Percentiles rank a stretch among this genome's conserved stretches.
Conservation (phyloP, 176 grass and related monocot genomes). For the Cocos nucifera region DNA sequence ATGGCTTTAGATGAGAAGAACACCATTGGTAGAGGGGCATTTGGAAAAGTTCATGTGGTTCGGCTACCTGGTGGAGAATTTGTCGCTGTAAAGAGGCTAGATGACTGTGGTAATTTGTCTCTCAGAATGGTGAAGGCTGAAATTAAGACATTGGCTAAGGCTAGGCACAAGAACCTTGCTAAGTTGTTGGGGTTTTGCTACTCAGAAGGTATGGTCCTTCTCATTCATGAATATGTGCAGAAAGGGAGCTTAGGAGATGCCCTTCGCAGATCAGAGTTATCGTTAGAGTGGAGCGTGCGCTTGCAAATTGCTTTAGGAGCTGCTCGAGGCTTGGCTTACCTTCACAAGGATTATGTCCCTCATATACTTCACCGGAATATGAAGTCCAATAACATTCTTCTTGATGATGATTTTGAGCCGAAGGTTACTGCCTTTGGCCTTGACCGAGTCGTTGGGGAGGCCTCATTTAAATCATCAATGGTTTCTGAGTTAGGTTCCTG, state of each 20-base stretch:
- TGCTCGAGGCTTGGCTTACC: conserved; percentile 45
- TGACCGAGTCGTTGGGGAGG: conserved; percentile 41
- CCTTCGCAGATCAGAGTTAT: conserved; percentile 28
- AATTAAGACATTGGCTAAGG: conserved; percentile 47
- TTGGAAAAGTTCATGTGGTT: conserved; percentile 42
- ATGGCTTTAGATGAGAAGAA: conserved; percentile 37
- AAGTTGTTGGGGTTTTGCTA: conserved; percentile 65
- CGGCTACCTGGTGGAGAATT: conserved; percentile 33
- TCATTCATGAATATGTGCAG: conserved; percentile 47
- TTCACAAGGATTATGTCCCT: conserved; percentile 46
- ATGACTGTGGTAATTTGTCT: conserved; percentile 29
- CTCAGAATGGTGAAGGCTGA: conserved; percentile 46
- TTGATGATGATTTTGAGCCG: conserved; percentile 48
- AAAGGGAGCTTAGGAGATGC: conserved; percentile 48
- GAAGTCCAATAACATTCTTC: conserved; percentile 62
- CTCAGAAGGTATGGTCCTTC: conserved; percentile 23
- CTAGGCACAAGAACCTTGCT: conserved; percentile 55
- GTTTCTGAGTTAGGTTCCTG: conserved; percentile 32
- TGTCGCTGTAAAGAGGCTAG: conserved; percentile 40
- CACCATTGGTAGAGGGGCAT: conserved; percentile 40
- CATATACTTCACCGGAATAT: conserved; percentile 47
- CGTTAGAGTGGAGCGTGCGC: conserved; percentile 29
- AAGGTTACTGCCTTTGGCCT: conserved; percentile 42
- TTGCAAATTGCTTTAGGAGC: conserved; percentile 46
- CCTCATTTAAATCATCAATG: conserved; percentile 26